phyloP scores from a whole-genome alignment of 2,329 filamentous ascomycete genomes.

The Ophiostoma himal-ulmi region DNA sequence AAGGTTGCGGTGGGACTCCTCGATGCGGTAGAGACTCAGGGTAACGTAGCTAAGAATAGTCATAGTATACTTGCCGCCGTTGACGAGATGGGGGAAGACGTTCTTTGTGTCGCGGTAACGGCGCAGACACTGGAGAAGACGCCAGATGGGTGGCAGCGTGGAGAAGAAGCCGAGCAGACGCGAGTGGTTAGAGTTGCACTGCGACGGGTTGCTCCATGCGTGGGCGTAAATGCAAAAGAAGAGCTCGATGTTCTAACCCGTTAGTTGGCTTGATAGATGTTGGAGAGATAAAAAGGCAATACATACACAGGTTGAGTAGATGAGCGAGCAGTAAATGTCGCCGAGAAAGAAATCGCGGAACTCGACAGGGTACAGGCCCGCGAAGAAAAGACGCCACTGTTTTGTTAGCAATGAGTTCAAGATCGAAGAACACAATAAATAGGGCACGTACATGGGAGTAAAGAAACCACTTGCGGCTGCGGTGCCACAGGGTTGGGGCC shows the following conservation, averaged over 20 bases:
- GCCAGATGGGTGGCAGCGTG: constrained; percentile 80
- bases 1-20: constrained; percentile 50
- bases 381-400: constrained; percentile 62
- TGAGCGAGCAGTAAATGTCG: constrained; percentile 94
- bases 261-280: constrained; percentile 4
- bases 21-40: constrained; percentile 76
- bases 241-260: constrained; percentile 69
- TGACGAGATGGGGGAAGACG: constrained; percentile 85
- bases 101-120: constrained; percentile 84
- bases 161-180: constrained; percentile 79
- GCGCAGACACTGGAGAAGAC: constrained; percentile 80
- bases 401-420: constrained; percentile 47
- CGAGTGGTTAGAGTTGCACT: constrained; percentile 83
- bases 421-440: too few relatives aligned
- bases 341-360: constrained; percentile 97
- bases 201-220: constrained; percentile 62
- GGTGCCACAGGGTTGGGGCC: constrained; percentile 64
- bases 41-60: constrained; percentile 74
- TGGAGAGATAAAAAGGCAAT: too few relatives aligned
- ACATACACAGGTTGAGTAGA: constrained; percentile 80
- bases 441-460: constrained; percentile 69
- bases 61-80: constrained; percentile 84
- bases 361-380: constrained; percentile 80
- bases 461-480: constrained; percentile 76
- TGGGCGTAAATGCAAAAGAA: constrained; percentile 93